Percentiles rank a stretch among this genome's conserved stretches.
Evolutionary conservation across 1,284 basidiomycete genomes (phyloP).

Genomic region (Gomphus bonarii): DNA sequence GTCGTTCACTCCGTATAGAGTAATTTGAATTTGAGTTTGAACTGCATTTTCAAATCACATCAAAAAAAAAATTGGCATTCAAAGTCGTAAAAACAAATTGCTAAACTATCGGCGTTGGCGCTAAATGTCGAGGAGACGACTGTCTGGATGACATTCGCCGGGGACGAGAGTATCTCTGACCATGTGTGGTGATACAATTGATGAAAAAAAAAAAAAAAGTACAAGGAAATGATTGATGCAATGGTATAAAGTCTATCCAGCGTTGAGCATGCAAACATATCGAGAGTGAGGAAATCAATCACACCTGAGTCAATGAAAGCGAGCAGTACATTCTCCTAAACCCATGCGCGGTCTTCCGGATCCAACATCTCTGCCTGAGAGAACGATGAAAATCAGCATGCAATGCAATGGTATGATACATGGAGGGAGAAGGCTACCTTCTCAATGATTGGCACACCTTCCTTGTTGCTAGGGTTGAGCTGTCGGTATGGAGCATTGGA

Average conservation of each 20-base stretch:
- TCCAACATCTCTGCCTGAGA: slow-evolving; percentile 10
- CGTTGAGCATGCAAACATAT: neutral
- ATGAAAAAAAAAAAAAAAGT: neutral
- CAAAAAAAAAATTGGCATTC: neutral
- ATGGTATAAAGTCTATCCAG: neutral
- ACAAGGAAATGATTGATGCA: neutral
- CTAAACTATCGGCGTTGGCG: neutral
- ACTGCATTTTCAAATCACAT: too few species aligned
- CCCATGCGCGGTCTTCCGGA: slow-evolving; percentile 9
- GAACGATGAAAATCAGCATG: neutral
- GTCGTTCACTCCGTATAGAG: too few species aligned
- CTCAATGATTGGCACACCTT: slow-evolving; percentile 7
- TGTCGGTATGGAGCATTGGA: neutral
- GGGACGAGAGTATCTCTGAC: neutral
- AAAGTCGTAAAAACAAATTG: neutral
- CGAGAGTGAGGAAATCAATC: neutral
- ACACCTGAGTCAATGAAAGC: neutral
- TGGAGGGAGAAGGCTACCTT: neutral
- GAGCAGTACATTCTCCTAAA: neutral
- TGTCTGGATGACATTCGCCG: too few species aligned
- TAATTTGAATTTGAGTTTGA: too few species aligned
- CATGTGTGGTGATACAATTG: neutral
- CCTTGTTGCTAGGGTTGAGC: slow-evolving; percentile 3
- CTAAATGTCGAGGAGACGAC: neutral
- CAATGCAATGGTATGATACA: neutral